Percentiles rank a stretch among this genome's conserved stretches.
Conservation (phyloP, 179 eudicot species). For the Silene coronaria region DNA sequence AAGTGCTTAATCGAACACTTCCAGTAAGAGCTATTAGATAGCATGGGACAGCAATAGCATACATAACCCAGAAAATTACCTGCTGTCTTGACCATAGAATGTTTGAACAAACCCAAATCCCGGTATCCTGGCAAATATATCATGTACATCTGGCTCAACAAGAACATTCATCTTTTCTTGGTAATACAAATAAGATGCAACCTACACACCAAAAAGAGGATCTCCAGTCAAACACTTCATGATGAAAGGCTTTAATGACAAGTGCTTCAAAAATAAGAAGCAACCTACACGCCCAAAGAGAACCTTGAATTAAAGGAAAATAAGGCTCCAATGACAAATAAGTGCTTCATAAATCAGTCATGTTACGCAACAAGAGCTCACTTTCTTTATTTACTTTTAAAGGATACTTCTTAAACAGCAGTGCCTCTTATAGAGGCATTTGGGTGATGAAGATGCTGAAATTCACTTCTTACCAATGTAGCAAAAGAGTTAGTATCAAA, state of each 20-base stretch:
- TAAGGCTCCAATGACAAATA: background rate
- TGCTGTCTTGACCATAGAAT: slow-evolving; percentile 91
- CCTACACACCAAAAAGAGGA: slow-evolving; percentile 40
- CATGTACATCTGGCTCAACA: slow-evolving; percentile 97
- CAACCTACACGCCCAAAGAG: background rate
- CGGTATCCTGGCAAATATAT: slow-evolving; percentile 85
- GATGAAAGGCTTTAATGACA: slow-evolving; percentile 11
- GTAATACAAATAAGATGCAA: slow-evolving; percentile 75
- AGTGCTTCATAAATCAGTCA: background rate
- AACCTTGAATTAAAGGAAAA: background rate
- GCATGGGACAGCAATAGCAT: slow-evolving; percentile 7
- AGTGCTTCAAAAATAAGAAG: background rate
- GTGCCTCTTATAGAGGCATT: background rate
- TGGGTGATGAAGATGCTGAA: background rate
- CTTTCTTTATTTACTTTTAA: background rate
- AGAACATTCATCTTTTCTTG: slow-evolving; percentile 93
- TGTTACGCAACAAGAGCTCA: background rate
- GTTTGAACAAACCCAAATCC: slow-evolving; percentile 99
- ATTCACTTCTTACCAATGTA: background rate
- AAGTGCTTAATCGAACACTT: slow-evolving; percentile 17
- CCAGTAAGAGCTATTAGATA: background rate
- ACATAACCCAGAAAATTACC: slow-evolving; percentile 38
- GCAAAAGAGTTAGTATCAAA: background rate
- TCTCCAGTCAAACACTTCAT: background rate
- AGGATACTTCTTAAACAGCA: background rate